Evolutionary conservation across 2,329 filamentous ascomycete species (phyloP).

Genomic region (Moelleriella libera): DNA sequence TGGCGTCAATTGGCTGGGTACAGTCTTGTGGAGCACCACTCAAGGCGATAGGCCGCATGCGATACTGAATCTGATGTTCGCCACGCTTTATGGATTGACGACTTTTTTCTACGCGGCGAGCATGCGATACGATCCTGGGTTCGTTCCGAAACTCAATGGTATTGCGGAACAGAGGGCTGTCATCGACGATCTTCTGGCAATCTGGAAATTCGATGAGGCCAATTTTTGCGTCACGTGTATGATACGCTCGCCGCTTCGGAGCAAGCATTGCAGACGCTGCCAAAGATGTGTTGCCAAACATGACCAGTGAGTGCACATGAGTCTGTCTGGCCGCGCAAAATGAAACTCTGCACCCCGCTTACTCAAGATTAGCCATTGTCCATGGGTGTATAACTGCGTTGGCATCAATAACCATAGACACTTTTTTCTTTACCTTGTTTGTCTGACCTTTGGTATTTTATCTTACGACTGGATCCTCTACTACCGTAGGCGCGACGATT

Average conservation of each 20-base stretch:
- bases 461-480: constrained; percentile 59
- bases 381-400: constrained; percentile 95
- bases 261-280: constrained; percentile 90
- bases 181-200: constrained; percentile 71
- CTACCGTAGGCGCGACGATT: constrained; percentile 39
- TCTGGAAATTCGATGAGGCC: constrained; percentile 84
- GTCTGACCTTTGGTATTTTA: constrained; percentile 60
- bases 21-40: constrained; percentile 43
- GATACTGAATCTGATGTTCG: constrained; percentile 69
- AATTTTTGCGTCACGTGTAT: constrained; percentile 94
- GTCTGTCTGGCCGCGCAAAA: no score
- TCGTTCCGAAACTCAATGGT: constrained; percentile 79
- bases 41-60: constrained; percentile 31
- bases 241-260: constrained; percentile 81
- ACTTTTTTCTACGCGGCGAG: constrained; percentile 76
- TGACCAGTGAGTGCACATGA: constrained; percentile 59
- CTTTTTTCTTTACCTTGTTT: constrained; percentile 82
- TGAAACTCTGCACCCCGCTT: no score
- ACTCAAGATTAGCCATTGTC: constrained; percentile 59
- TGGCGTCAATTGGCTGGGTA: constrained; percentile 59
- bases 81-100: constrained; percentile 47
- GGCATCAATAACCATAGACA: constrained; percentile 93
- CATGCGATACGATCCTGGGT: constrained; percentile 85
- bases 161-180: constrained; percentile 79
- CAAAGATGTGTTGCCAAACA: constrained; percentile 89